A percentile compares a stretch with the other conserved stretches of the same genome.
Conservation (phyloP, 306 rosid species). For the Begonia loranthoides region DNA sequence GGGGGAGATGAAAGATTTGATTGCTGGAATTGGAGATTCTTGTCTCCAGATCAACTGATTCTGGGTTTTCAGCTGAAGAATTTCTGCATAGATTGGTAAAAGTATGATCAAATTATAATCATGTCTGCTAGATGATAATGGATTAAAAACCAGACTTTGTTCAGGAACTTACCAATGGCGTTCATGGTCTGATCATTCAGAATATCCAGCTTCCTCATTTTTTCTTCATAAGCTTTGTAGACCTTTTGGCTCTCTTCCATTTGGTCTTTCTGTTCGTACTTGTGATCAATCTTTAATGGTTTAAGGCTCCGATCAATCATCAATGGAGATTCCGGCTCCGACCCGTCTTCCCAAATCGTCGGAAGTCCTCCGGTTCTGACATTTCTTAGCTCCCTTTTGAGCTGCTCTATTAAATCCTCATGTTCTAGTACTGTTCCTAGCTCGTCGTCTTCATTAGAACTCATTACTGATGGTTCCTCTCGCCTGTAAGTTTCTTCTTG, state of each 20-base stretch:
- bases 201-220: slow-evolving; percentile 67
- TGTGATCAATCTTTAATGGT: slow-evolving; percentile 40
- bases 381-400: slow-evolving; percentile 54
- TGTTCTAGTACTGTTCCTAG: slow-evolving; percentile 44
- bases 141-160: neutral
- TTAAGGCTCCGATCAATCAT: slow-evolving; percentile 18
- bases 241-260: slow-evolving; percentile 49
- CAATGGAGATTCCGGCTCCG: slow-evolving; percentile 15
- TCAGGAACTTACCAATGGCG: slow-evolving; percentile 47
- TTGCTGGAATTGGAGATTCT: slow-evolving; percentile 19
- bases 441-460: slow-evolving; percentile 22
- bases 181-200: slow-evolving; percentile 80
- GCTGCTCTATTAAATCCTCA: slow-evolving; percentile 58
- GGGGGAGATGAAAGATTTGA: slow-evolving; percentile 37
- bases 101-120: neutral
- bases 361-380: slow-evolving; percentile 69
- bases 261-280: slow-evolving; percentile 36
- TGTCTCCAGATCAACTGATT: slow-evolving; percentile 16
- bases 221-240: slow-evolving; percentile 49
- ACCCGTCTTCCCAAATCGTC: slow-evolving; percentile 55
- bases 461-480: neutral
- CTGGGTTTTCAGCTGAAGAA: slow-evolving; percentile 53
- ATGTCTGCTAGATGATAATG: slow-evolving; percentile 8
- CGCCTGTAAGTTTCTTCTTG: neutral
- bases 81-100: slow-evolving; percentile 26